Evolutionary conservation across 2,329 filamentous ascomycete species (phyloP).

Genomic region (Pestalotiopsis sp.): DNA sequence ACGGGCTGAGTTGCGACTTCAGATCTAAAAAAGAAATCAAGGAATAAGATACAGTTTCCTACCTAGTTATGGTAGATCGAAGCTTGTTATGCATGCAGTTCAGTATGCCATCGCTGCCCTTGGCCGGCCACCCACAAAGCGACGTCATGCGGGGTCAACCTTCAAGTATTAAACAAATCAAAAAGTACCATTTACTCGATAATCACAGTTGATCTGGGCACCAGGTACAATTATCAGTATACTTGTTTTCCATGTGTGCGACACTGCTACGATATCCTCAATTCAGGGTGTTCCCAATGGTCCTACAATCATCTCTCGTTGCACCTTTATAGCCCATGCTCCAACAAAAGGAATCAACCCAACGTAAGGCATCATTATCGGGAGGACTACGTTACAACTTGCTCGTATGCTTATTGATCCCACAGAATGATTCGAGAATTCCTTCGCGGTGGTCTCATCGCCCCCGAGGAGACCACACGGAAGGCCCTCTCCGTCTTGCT

Average conservation of each 20-base stretch:
- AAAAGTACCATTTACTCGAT: too few species aligned
- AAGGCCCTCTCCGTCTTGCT: slow-evolving; percentile 15
- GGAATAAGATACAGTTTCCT: too few species aligned
- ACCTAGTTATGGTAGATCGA: too few species aligned
- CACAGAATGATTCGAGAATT: slow-evolving; percentile 12
- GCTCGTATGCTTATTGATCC: neutral
- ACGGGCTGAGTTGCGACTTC: too few species aligned
- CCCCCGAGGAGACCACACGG: slow-evolving; percentile 17
- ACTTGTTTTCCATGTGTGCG: too few species aligned
- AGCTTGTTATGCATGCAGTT: too few species aligned
- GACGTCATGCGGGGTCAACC: neutral
- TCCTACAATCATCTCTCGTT: neutral
- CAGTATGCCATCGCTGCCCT: too few species aligned
- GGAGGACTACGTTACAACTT: neutral
- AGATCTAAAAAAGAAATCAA: too few species aligned
- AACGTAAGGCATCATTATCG: neutral
- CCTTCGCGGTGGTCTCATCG: slow-evolving; percentile 16
- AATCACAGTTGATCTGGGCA: too few species aligned
- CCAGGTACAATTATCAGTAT: too few species aligned
- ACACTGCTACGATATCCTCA: too few species aligned
- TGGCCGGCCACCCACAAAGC: neutral
- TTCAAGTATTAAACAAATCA: too few species aligned
- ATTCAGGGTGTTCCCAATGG: neutral
- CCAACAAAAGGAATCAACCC: neutral
- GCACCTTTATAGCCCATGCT: neutral